phyloP scores from a whole-genome alignment of 2,329 filamentous ascomycete species.

The Alternaria sp. region DNA sequence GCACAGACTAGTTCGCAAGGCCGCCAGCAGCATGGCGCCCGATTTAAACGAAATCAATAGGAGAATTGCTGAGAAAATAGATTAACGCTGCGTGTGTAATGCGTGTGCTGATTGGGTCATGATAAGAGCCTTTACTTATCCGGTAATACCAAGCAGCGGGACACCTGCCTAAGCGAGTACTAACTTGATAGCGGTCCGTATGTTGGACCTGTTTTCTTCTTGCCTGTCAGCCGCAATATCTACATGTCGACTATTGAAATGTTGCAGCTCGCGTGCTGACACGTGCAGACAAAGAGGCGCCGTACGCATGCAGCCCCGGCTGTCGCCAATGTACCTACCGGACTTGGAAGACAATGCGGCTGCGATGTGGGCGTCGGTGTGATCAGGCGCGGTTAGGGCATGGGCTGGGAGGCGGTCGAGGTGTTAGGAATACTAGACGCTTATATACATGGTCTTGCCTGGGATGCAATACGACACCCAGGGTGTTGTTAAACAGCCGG shows the following conservation, averaged over 20 bases:
- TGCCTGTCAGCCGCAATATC: constrained; percentile 10
- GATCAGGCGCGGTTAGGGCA: constrained; percentile 1
- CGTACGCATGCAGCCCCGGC: not conserved
- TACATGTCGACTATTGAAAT: constrained; percentile 8
- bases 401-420: not conserved
- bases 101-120: constrained; percentile 2
- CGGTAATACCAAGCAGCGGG: constrained; percentile 10
- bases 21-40: not conserved
- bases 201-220: not conserved
- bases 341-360: not conserved
- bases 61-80: not conserved
- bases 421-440: not conserved
- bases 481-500: constrained; percentile 2
- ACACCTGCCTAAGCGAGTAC: constrained; percentile 13
- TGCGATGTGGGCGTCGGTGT: not conserved
- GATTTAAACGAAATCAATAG: not conserved
- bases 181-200: constrained; percentile 8
- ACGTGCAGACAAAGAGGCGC: not conserved
- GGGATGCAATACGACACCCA: not conserved
- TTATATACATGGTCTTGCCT: constrained; percentile 5
- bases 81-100: not conserved
- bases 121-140: constrained; percentile 12
- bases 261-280: constrained; percentile 6
- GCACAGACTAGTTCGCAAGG: not conserved
- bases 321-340: not conserved